Percentiles rank a stretch among this genome's conserved stretches.
phyloP scores from a whole-genome alignment of 352 stramenopile species.

The Phytophthora crassamura region DNA sequence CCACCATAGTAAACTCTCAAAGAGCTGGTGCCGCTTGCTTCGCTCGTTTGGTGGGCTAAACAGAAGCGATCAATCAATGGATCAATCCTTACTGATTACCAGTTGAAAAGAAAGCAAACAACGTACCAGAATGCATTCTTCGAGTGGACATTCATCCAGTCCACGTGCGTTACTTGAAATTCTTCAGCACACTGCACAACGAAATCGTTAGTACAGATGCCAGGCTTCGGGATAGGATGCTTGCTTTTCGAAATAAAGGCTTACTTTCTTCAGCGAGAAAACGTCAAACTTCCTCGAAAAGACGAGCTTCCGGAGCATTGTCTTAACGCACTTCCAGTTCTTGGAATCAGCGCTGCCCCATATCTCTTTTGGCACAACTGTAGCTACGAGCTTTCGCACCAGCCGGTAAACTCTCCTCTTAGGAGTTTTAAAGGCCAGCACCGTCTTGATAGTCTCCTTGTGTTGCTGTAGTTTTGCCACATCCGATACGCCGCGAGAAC shows the following conservation, averaged over 20 bases:
- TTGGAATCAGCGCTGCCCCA: conserved; percentile 44
- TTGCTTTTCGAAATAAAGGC: background rate
- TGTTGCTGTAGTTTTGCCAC: conserved; percentile 58
- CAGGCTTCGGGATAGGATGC: too few relatives aligned
- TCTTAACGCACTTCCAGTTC: conserved; percentile 69
- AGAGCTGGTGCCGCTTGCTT: conserved; percentile 47
- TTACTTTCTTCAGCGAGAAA: conserved; percentile 63
- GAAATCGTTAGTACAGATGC: background rate
- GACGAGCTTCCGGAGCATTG: conserved; percentile 52
- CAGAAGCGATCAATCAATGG: conserved; percentile 1
- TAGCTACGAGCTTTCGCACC: conserved; percentile 56
- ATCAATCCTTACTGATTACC: too few relatives aligned
- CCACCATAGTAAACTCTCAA: conserved; percentile 54
- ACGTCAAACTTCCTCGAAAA: conserved; percentile 65
- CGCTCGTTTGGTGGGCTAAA: conserved; percentile 66
- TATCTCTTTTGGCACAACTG: conserved; percentile 63
- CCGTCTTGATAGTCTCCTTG: conserved; percentile 50
- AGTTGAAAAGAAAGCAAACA: too few relatives aligned
- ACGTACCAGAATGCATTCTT: conserved; percentile 41
- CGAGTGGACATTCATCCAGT: conserved; percentile 42
- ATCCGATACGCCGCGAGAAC: background rate
- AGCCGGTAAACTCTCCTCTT: conserved; percentile 61
- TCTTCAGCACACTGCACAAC: conserved; percentile 39
- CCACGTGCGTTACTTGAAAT: conserved; percentile 50
- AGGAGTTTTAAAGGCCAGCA: conserved; percentile 48